Base-by-base conservation (phyloP, 192 early-diverging fungal genomes). In the Backusella luteola region DNA sequence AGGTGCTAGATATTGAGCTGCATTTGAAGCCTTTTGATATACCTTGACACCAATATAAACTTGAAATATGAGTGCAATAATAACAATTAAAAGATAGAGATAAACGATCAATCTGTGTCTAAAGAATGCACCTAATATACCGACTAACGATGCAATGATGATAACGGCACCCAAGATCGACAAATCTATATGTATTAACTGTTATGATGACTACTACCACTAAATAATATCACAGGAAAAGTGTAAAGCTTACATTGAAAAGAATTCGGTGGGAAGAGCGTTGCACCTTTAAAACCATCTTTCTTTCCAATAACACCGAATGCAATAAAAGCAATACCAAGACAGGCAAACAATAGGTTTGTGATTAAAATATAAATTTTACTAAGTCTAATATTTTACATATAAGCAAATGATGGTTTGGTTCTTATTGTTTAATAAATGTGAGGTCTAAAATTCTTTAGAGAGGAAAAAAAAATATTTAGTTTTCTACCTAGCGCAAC, bases 291-390 rank as follows among this genome's bases (percentile, higher is more conserved):
- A 38, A 79, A 79, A 29, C 19, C 39, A 46, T 75, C 42, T 63
- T 69, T 52, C 12, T 46, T 35, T 15, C 78, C 73, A 8, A 79
- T 68, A 29, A 79, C 26, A 21, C 78, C 73, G 46, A 75, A 75
- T n/a, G 69, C 69, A n/a, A 79, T 52, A 34, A 79, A 79, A 2
- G 71, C 73, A 17, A 74, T 34, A 36, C 78, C 78, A 36, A 79
- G 71, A 35, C 73, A 69, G 35, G 73, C 73, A 63, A 79, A 75
- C 19, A 79, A 66, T 23, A 74, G 21, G 34, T 79, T 79, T 67
- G 73, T 75, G 9, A 73, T 79, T 68, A 79, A 71, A 41, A 79
- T 75, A 21, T 79, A 79, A 21, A 67, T 41, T 74, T 79, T 79
- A 66, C 78, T 79, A 41, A 79, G 67, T 66, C 78, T 79, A 75